Conservation (phyloP, 495 filamentous ascomycete genomes). For the Annulohypoxylon maeteangense region DNA sequence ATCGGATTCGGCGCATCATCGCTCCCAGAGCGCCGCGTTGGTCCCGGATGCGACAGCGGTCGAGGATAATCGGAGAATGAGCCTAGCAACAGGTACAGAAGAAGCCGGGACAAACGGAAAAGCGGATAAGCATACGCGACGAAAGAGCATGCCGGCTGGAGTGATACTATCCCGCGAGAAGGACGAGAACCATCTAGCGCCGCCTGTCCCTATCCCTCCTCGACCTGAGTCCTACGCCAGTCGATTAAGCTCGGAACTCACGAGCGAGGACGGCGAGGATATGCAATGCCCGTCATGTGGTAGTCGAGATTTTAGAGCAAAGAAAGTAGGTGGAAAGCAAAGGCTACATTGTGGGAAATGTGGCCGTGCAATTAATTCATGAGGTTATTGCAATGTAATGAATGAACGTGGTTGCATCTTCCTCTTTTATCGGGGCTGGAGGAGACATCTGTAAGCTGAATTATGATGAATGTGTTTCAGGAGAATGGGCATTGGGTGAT, state of each 20-base stretch:
- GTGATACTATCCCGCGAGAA: conserved; percentile 24
- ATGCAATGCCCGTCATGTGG: conserved; percentile 50
- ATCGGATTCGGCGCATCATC: conserved; percentile 21
- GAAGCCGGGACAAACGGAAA: neutral
- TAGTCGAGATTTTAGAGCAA: conserved; percentile 49
- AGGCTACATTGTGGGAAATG: conserved; percentile 46
- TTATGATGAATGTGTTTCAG: neutral
- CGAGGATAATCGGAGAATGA: conserved; percentile 32
- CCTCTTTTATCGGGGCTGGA: neutral
- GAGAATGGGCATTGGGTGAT: neutral
- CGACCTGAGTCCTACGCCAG: conserved; percentile 45
- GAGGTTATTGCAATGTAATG: neutral
- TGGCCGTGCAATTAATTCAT: conserved; percentile 28
- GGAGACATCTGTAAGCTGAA: neutral
- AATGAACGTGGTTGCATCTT: neutral
- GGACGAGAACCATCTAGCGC: conserved; percentile 15
- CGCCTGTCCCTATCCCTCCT: conserved; percentile 11
- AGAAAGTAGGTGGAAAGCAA: conserved; percentile 46
- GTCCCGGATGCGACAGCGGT: conserved; percentile 1
- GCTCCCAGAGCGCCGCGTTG: conserved; percentile 22
- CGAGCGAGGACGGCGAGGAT: conserved; percentile 49
- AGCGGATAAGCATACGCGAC: conserved; percentile 26
- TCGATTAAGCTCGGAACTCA: conserved; percentile 50
- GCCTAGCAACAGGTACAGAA: conserved; percentile 20
- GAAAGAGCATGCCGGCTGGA: conserved; percentile 30